Evolutionary conservation across 495 filamentous ascomycete species (phyloP).

Genomic region (Penicillium maclennaniae): DNA sequence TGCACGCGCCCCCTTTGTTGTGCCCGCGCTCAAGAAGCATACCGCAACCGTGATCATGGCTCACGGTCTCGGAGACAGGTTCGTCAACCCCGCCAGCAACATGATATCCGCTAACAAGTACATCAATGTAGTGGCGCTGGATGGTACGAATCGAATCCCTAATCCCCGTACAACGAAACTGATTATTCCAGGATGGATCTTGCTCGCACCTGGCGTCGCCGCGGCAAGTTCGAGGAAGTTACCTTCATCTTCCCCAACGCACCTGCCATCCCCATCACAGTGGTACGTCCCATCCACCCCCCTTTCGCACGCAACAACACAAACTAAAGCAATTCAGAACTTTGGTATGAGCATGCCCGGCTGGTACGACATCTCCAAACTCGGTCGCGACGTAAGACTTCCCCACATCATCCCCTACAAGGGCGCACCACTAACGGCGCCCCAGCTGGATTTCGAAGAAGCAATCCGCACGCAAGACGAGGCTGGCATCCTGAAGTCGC

Average conservation of each 20-base stretch:
- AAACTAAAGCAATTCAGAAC: constrained; percentile 48
- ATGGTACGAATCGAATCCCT: background rate
- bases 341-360: constrained; percentile 80
- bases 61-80: constrained; percentile 85
- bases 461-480: constrained; percentile 64
- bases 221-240: constrained; percentile 81
- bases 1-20: constrained; percentile 57
- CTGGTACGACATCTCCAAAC: constrained; percentile 86
- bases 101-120: background rate
- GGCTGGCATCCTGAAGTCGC: constrained; percentile 67
- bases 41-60: constrained; percentile 93
- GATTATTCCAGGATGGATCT: constrained; percentile 55
- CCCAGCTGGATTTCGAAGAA: constrained; percentile 47
- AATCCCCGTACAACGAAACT: background rate
- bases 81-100: constrained; percentile 12
- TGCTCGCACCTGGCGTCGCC: constrained; percentile 84
- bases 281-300: constrained; percentile 61
- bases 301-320: background rate
- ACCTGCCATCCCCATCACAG: constrained; percentile 81
- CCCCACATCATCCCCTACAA: background rate
- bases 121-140: constrained; percentile 5
- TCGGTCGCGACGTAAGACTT: constrained; percentile 38
- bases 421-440: background rate
- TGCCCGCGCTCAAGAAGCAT: constrained; percentile 84
- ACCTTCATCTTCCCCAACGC: constrained; percentile 93